Evolutionary conservation across 2,329 filamentous ascomycete species (phyloP).

Genomic region (Apiospora koreana): DNA sequence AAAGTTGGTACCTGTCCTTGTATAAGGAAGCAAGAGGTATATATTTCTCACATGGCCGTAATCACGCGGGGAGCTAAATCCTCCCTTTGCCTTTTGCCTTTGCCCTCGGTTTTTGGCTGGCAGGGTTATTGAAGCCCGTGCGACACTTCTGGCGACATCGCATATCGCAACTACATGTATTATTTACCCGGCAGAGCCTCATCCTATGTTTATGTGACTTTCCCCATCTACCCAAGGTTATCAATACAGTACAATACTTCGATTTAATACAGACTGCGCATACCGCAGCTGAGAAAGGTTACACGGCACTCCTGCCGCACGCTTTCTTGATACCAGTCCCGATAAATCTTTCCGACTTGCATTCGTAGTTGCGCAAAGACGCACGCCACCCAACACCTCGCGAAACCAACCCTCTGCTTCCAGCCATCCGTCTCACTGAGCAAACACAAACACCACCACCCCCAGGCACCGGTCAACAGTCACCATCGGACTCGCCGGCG

Average conservation of each 20-base stretch:
- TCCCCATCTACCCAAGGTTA: not conserved
- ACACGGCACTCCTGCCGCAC: not conserved
- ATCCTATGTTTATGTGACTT: not conserved
- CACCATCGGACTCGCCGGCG: not conserved
- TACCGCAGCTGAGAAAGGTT: not conserved
- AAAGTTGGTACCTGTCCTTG: not conserved
- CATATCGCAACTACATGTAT: not conserved
- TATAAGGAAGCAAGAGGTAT: too few species aligned
- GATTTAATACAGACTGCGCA: not conserved
- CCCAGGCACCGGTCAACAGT: not conserved
- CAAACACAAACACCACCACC: not conserved
- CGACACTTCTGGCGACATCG: slow-evolving; percentile 7
- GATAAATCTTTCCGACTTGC: not conserved
- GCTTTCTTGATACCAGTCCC: not conserved
- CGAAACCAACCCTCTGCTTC: not conserved
- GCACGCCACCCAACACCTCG: not conserved
- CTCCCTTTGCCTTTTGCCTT: not conserved
- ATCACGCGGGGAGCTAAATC: not conserved
- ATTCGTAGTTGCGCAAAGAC: not conserved
- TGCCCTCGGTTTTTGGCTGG: not conserved
- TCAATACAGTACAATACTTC: not conserved
- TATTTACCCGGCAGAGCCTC: not conserved
- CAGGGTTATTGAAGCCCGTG: slow-evolving; percentile 7
- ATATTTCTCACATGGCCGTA: not conserved
- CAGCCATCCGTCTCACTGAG: not conserved